Evolutionary conservation across 148 eudicot genomes (phyloP), one percentile per base, ranked within the genome.

Genomic region (Vaccinium darrowii): DNA sequence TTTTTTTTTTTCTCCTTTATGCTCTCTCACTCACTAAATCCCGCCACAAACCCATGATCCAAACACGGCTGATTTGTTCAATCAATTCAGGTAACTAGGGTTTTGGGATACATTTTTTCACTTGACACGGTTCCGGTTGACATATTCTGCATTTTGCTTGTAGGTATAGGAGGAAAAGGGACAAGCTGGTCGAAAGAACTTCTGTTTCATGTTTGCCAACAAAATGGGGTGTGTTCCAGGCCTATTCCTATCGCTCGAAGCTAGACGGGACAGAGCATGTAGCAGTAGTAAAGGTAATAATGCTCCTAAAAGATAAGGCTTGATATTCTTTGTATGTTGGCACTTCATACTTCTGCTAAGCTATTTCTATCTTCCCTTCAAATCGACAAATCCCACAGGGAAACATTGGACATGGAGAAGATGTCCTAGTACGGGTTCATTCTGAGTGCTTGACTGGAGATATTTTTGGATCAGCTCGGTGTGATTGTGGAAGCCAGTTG

Each of bases 371-470:
- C 47, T 72, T 33, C 53, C 36, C 49, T 30, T 14, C 56, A 63
- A 30, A 72, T 5, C 6, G 6, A 30, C 23, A 27, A 43, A 43
- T 43, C 47, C 47, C 47, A 60, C 85, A 96, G 99, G 99, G 99
- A 76, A 86, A 89, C 81, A 90, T 95, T 19, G 94, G 95, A 80
- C 84, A 93, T 85, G 99, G 99, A 51, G 86, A 89, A 87, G 97
- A 96, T 82, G 88, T 96, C 47, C 91, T 94, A n/a, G 98, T 93
- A 65, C 87, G 99, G 88, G 98, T 94, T 78, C 99, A 96, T 82
- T 96, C 99, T 1, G 99, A 96, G 89, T 96, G 99, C 87, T 84
- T 96, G 86, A 96, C 99, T 19, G 99, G 99, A 9, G 99, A 96
- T 85, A 92, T 95, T 4, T 96, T 96, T 84, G 99, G 99, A 23